Evolutionary conservation across 495 filamentous ascomycete genomes (phyloP), one percentile per base, ranked within the genome.

Genomic region (Neurospora sp.): DNA sequence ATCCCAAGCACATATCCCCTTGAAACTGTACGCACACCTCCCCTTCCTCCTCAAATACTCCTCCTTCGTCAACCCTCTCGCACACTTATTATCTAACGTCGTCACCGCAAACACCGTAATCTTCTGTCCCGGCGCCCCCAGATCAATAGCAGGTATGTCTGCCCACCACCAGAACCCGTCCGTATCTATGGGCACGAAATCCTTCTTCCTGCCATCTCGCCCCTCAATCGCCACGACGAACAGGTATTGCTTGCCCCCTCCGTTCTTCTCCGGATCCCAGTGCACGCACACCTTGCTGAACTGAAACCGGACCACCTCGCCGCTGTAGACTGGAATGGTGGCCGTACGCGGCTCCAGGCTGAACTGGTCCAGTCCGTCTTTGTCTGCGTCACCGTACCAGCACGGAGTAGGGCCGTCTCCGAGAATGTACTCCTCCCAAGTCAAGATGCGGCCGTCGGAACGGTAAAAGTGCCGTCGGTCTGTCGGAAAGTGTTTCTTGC

Each of bases 391-490:
- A 44, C 85, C 85, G 40, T 79, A 84, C 76, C 87, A 92, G 71
- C 86, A 80, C 38, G 82, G 79, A 31, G 81, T 80, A 69, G 89
- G 86, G 39, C 82, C 82, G 41, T 83, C 80, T 38, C 89, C 88
- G 9, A 86, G 61, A 38, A 92, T 86, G 78, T 97, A 97, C 76
- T 96, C 91, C 76, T 94, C 91, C 93, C 93, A 97, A 0, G 81
- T 83, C 7, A 87, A 81, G 1, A 76, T 73, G 10, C 82, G 72
- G 5, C 83, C 82, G 38, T 85, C 85, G 16, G 83, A 81, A 37
- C 92, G 88, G 83, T 89, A 94, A 81, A 93, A 93, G 42, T 92
- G 83, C 10, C 76, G 75, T n/a, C 80, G 81, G 73, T 98, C 87
- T 2, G 74, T 71, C 0, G 96, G 95, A 79, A 90, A 98, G 76